Evolutionary conservation across 2,329 filamentous ascomycete species (phyloP).

Genomic region (Geosmithia morbida): DNA sequence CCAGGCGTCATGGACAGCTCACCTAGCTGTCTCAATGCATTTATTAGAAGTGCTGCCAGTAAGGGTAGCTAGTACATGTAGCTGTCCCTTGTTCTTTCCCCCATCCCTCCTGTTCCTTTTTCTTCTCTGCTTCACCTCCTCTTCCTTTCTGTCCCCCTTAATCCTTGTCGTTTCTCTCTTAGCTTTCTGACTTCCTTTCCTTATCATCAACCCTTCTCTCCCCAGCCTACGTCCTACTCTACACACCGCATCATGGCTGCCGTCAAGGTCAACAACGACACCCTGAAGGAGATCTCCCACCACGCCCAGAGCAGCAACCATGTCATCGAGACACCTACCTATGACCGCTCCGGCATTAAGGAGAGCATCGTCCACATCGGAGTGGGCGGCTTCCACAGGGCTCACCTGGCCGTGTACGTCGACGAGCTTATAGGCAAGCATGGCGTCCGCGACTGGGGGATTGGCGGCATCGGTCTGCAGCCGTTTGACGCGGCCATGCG

Average conservation of each 20-base stretch:
- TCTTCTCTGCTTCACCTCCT: background rate
- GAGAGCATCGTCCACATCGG: conserved; percentile 40
- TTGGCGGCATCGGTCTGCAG: conserved; percentile 35
- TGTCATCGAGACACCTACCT: conserved; percentile 21
- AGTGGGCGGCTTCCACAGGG: conserved; percentile 39
- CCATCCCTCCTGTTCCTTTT: background rate
- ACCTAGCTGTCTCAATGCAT: background rate
- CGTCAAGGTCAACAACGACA: background rate
- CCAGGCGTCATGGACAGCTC: background rate
- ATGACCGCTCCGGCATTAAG: conserved; percentile 28
- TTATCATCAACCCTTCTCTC: background rate
- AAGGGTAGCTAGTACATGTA: too few species aligned
- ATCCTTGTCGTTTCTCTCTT: too few species aligned
- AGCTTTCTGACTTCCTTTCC: background rate
- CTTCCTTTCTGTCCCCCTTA: background rate
- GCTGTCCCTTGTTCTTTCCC: too few species aligned
- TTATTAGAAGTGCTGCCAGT: too few species aligned
- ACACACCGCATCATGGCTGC: background rate
- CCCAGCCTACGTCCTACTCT: background rate
- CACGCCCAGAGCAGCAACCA: background rate
- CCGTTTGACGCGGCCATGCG: conserved; percentile 35
- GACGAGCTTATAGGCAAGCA: conserved; percentile 31
- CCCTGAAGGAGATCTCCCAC: background rate
- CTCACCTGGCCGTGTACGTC: conserved; percentile 36
- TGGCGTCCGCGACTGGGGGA: conserved; percentile 28